Evolutionary conservation across 345 rosid species (phyloP), one percentile per base, ranked within the genome.

Genomic region (Atalantia buxifolia): DNA sequence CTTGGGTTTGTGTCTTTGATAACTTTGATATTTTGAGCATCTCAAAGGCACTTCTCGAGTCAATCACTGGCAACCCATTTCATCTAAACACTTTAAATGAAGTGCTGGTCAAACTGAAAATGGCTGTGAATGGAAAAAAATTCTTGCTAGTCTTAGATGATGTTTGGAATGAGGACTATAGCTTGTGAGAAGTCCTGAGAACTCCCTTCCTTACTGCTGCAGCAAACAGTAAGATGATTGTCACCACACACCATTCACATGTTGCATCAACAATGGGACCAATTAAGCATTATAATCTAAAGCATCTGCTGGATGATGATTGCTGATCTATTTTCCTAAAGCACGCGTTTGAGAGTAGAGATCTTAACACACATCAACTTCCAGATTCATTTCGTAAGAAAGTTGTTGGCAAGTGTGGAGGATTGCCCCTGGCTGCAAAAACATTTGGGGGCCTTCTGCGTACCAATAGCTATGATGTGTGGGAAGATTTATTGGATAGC

Each of bases 371-470:
- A 30, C 53, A n/a, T 56, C 50, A 12, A 31, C 55, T 57, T 19
- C 59, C 69, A 30, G 45, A 66, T 19, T 18, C 12, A 1, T 19
- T 72, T 7, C 67, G 69, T 1, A n/a, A 35, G 35, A 67, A 66
- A 55, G 31, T 80, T 1, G 65, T 66, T 30, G 31, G 14, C 10
- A 81, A 69, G 64, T 77, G 83, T 6, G 7, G 36, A 22, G 83
- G 83, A 9, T 66, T 81, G 45, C 80, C 83, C 0, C 76, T 81
- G 69, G 83, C 77, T 12, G 77, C 80, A 28, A 81, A 27, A 28
- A 24, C 72, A 28, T 76, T 81, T 64, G 80, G 74, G 72, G 80
- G n/a, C 38, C 66, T 81, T 27, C 28, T 76, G 10, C 83, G 71
- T 16, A 59, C 45, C 1, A 69, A 59, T 9, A 40, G 21, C 4